Conservation (phyloP, 2,329 filamentous ascomycete genomes). For the Xylariaceae sp. region DNA sequence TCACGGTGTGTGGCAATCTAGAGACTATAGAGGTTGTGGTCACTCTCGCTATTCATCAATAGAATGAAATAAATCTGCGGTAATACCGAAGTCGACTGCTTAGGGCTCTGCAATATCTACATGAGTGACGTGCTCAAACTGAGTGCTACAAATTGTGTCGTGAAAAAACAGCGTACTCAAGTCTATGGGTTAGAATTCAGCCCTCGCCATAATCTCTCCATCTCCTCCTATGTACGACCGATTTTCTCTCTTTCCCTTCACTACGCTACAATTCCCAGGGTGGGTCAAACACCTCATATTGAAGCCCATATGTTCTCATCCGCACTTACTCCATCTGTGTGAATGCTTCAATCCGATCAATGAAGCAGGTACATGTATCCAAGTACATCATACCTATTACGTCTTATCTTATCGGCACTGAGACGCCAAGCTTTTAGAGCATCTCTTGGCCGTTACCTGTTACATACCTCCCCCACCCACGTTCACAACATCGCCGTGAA, state of each 20-base stretch:
- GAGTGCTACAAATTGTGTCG: background rate
- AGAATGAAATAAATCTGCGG: background rate
- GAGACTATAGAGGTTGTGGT: constrained; percentile 22
- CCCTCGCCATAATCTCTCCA: too few species aligned
- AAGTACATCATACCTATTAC: too few species aligned
- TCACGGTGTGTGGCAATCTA: constrained; percentile 9
- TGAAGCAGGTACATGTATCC: too few species aligned
- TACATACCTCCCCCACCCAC: background rate
- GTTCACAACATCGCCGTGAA: background rate
- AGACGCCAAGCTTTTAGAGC: background rate
- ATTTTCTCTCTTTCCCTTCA: too few species aligned
- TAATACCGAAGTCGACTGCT: background rate
- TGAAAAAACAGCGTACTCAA: too few species aligned
- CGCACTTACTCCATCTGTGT: too few species aligned
- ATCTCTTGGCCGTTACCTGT: background rate
- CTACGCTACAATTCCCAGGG: too few species aligned
- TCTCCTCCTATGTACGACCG: too few species aligned
- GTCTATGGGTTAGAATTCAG: too few species aligned
- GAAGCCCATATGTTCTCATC: too few species aligned
- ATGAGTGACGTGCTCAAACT: constrained; percentile 5
- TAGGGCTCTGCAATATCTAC: constrained; percentile 2
- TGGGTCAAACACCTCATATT: too few species aligned
- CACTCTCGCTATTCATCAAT: constrained; percentile 12
- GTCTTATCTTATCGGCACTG: background rate
- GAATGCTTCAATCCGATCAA: too few species aligned